Base-by-base conservation (phyloP, 2,329 filamentous ascomycete genomes). In the Alternaria sp. region DNA sequence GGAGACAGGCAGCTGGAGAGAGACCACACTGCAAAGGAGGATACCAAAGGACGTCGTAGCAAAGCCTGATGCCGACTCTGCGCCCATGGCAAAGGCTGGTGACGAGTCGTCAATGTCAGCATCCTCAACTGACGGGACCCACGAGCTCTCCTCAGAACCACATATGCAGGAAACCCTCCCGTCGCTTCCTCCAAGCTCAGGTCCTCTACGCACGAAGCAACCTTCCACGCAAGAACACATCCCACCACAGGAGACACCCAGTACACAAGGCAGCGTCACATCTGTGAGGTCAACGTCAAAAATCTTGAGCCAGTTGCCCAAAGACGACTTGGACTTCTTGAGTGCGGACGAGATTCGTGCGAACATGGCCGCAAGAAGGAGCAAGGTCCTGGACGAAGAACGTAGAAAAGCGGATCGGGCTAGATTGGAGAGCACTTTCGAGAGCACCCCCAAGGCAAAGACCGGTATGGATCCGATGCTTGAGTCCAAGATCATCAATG, bases 271-370 rank as follows among this genome's bases (percentile, higher is more conserved):
- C 8, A 12, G 21, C 25, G 21, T 23, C 23, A 4, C 23, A 30
- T 36, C 56, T 45, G 8, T 57, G 21, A 63, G 59, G 44, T 72
- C 74, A 50, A 69, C 72, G 50, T 70, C 70, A 6, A 65, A 75
- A 0, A 74, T 74, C 11, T 69, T 82, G 6, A 67, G 69, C 6
- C 76, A 74, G 7, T 64, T 80, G 11, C 78, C 79, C 2, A 65
- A 77, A 46, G 72, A 81, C 45, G 80, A 83, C 57, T 69, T 83
- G 17, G 81, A 84, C 51, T 71, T 77, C 7, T 69, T 84, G 26
- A 83, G 76, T 51, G 80, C 81, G 5, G 75, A 74, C 12, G 74
- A 80, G 21, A 77, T 83, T n/a, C 78, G 82, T 25, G 81, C 82
- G 28, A 75, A 77, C 15, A 82, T 83, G 76, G 79, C 79, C n/a